Conservation (phyloP, 2,329 filamentous ascomycete species). For the Botryotinia narcissicola region DNA sequence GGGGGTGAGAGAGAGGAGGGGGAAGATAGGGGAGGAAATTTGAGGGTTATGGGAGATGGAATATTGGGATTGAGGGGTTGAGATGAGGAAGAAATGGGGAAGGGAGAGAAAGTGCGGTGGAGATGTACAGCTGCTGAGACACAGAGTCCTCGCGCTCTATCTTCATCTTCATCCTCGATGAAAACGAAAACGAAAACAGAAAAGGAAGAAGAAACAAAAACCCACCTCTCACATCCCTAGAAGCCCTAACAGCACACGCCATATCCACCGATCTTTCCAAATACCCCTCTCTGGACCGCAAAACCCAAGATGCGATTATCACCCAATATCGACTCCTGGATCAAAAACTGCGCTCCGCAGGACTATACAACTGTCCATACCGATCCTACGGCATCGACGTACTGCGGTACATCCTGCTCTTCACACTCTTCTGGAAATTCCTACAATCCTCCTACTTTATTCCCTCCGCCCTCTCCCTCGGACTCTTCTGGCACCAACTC, state of each 20-base stretch:
- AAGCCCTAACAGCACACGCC: slow-evolving; percentile 70
- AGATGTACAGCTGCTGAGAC: slow-evolving; percentile 23
- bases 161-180: slow-evolving; percentile 37
- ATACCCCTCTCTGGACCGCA: slow-evolving; percentile 73
- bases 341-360: slow-evolving; percentile 66
- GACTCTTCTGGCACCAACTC: slow-evolving; percentile 88
- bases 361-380: slow-evolving; percentile 83
- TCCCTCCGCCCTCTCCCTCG: slow-evolving; percentile 70
- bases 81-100: no score
- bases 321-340: slow-evolving; percentile 76
- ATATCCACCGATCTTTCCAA: slow-evolving; percentile 72
- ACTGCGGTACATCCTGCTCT: slow-evolving; percentile 68
- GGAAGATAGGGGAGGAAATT: slow-evolving; percentile 33
- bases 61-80: slow-evolving; percentile 10
- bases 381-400: slow-evolving; percentile 72
- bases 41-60: no score
- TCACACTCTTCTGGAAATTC: slow-evolving; percentile 58
- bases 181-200: no score
- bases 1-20: slow-evolving; percentile 39
- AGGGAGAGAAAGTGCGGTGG: slow-evolving; percentile 21
- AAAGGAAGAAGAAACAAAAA: slow-evolving; percentile 38
- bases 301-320: slow-evolving; percentile 72
- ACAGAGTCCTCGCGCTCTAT: slow-evolving; percentile 41
- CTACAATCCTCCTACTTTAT: slow-evolving; percentile 64
- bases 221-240: slow-evolving; percentile 62